A percentile compares a stretch with the other conserved stretches of the same genome.
These are phyloP conservation scores for Aphanoascus verrucosus DNA, from an alignment of 2,329 filamentous ascomycete genomes.

Conservation along the genomic window DNA sequence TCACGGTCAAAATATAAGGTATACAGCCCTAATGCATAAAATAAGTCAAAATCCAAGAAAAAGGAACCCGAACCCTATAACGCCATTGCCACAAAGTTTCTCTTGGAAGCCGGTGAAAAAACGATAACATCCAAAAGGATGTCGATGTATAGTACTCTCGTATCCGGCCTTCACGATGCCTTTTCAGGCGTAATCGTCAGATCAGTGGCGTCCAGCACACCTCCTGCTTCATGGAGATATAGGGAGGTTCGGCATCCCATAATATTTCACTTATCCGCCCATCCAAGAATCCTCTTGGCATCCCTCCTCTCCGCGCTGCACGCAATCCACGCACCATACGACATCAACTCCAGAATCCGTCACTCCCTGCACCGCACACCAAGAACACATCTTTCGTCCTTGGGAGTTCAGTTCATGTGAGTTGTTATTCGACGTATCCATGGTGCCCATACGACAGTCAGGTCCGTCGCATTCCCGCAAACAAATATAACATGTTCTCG, in stretches of 20 bases:
- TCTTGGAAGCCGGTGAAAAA: neutral
- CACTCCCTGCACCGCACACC: constrained; percentile 32
- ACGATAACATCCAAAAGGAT: neutral
- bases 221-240: neutral
- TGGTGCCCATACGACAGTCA: constrained; percentile 21
- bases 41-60: neutral
- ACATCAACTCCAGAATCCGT: constrained; percentile 29
- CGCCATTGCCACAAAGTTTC: neutral
- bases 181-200: too few relatives aligned
- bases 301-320: constrained; percentile 16
- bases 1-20: neutral
- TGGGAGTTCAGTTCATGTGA: neutral
- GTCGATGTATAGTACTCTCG: neutral
- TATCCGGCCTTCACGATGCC: too few relatives aligned
- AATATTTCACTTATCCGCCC: constrained; percentile 4
- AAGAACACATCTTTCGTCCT: constrained; percentile 30
- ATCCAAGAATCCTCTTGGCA: constrained; percentile 9
- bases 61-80: neutral
- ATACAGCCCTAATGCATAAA: neutral
- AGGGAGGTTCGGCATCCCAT: neutral
- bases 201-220: neutral
- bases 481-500: constrained; percentile 35
- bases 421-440: neutral
- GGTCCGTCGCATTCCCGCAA: constrained; percentile 30
- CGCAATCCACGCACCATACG: constrained; percentile 31